These are phyloP conservation scores for Xylaria sp. DNA, from an alignment of 2,329 filamentous ascomycete species.

Conservation along the genomic window DNA sequence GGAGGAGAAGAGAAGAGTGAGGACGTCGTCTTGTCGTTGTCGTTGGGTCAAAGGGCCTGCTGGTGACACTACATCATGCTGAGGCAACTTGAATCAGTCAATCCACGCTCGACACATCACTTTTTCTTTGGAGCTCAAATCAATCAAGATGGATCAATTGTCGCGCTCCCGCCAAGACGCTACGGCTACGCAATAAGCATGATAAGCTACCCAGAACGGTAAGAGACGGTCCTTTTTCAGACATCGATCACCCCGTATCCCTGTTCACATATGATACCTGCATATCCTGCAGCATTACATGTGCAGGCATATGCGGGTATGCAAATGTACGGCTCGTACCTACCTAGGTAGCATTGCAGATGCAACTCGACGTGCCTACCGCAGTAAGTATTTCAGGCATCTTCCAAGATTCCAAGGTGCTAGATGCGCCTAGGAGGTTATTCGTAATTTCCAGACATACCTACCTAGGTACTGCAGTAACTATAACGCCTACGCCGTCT, in stretches of 20 bases:
- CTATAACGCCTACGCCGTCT: too few relatives aligned
- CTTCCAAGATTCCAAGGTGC: too few relatives aligned
- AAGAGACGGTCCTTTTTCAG: background rate
- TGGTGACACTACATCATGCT: conserved; percentile 6
- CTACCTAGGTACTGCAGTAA: too few relatives aligned
- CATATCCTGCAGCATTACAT: too few relatives aligned
- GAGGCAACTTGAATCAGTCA: conserved; percentile 13
- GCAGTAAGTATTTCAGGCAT: background rate
- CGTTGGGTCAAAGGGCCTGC: background rate
- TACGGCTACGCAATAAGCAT: background rate
- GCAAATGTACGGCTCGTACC: background rate
- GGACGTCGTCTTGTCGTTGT: background rate
- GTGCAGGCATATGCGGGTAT: background rate
- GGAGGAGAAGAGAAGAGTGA: background rate
- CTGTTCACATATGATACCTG: background rate
- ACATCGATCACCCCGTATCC: background rate
- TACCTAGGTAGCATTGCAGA: background rate
- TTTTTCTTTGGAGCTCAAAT: background rate
- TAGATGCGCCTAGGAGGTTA: too few relatives aligned
- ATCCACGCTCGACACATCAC: conserved; percentile 23
- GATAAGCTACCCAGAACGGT: background rate
- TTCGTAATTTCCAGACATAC: too few relatives aligned
- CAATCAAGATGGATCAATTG: conserved; percentile 9
- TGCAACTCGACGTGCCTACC: background rate
- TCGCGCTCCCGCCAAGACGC: conserved; percentile 1